These are phyloP conservation scores for Salix suchowensis DNA, from an alignment of 345 rosid species.

Conservation along the genomic window DNA sequence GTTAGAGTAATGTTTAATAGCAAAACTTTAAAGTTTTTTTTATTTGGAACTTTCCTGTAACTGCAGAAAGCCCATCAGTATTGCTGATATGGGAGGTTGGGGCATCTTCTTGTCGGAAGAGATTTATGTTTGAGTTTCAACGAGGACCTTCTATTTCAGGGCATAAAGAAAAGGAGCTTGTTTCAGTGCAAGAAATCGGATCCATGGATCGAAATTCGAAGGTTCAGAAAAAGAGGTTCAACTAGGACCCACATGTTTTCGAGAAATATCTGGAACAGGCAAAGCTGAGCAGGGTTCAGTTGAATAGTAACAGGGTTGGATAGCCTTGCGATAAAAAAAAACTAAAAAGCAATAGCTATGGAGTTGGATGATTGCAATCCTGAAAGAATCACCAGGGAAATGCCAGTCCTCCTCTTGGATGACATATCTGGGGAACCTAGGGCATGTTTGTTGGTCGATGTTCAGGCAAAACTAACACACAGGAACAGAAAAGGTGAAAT, in stretches of 20 bases:
- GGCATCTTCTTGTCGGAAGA: not conserved
- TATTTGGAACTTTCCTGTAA: not conserved
- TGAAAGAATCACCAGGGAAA: not conserved
- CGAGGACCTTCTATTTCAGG: not conserved
- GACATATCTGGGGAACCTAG: not conserved
- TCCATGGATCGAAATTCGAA: not conserved
- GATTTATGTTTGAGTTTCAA: not conserved
- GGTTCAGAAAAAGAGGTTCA: too few species aligned
- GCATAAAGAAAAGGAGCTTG: not conserved
- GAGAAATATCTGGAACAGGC: too few species aligned
- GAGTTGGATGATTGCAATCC: not conserved
- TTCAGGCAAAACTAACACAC: not conserved
- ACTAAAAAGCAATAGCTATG: not conserved
- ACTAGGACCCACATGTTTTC: too few species aligned
- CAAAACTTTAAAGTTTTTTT: not conserved
- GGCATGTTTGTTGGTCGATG: not conserved
- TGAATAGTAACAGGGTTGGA: too few species aligned
- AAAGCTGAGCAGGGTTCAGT: too few species aligned
- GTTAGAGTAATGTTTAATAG: not conserved
- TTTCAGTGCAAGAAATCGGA: not conserved
- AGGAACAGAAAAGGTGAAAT: not conserved
- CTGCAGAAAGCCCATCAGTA: not conserved
- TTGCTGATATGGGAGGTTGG: not conserved
- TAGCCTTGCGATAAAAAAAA: not conserved
- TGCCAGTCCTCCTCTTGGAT: not conserved